phyloP scores from a whole-genome alignment of 495 filamentous ascomycete genomes.

The Filosporella fistucella region DNA sequence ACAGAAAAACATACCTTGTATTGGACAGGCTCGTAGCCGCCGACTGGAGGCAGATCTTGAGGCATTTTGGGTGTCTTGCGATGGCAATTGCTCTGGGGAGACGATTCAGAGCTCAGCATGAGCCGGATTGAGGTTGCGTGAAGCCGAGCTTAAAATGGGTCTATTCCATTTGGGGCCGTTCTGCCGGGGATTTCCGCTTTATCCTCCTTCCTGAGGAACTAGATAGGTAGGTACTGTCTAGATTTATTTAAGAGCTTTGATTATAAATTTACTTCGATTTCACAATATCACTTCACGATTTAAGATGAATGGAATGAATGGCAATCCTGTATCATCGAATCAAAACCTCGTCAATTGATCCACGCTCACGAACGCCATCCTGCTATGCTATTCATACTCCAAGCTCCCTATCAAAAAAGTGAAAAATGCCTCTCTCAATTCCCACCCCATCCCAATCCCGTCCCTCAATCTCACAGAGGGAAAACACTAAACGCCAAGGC shows the following conservation, averaged over 20 bases:
- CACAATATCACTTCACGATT: background rate
- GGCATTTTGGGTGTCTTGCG: conserved; percentile 45
- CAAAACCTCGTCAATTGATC: background rate
- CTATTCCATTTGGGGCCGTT: conserved; percentile 7
- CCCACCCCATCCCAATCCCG: too few relatives aligned
- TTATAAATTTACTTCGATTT: background rate
- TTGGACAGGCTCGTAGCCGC: conserved; percentile 93
- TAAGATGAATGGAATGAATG: too few relatives aligned
- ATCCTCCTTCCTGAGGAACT: too few relatives aligned
- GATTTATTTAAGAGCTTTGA: background rate
- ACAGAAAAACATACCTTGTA: conserved; percentile 68
- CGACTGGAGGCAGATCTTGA: conserved; percentile 89
- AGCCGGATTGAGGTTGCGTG: conserved; percentile 12
- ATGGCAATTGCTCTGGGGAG: conserved; percentile 16
- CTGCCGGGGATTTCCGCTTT: background rate
- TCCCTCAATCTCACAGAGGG: too few relatives aligned
- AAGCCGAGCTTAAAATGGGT: background rate
- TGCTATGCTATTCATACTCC: conserved; percentile 10
- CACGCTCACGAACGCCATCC: conserved; percentile 6
- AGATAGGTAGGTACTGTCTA: too few relatives aligned
- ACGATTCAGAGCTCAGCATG: background rate
- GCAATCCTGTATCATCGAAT: too few relatives aligned
- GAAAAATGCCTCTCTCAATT: too few relatives aligned
- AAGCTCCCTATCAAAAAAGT: conserved; percentile 1
- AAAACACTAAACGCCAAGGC: too few relatives aligned